These are phyloP conservation scores for Botrytis deweyae DNA, from an alignment of 2,329 filamentous ascomycete genomes.

Conservation along the genomic window DNA sequence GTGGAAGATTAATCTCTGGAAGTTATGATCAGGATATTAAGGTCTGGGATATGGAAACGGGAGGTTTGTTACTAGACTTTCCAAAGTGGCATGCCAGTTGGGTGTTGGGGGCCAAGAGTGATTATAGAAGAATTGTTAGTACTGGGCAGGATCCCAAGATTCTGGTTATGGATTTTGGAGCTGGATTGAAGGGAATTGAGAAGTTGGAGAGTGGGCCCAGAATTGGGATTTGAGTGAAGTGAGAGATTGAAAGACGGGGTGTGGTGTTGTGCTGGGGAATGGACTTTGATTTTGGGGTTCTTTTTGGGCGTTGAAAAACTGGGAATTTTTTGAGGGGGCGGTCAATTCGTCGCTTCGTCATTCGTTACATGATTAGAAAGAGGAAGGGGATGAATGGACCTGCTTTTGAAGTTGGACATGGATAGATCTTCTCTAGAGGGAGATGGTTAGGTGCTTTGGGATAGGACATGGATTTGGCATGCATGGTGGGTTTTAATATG, in stretches of 20 bases:
- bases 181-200: constrained; percentile 56
- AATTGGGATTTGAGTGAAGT: not conserved
- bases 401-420: not conserved
- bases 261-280: not conserved
- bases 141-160: constrained; percentile 93
- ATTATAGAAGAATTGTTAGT: constrained; percentile 91
- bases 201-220: constrained; percentile 14
- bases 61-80: constrained; percentile 76
- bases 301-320: not conserved
- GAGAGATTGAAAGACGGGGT: too few species aligned
- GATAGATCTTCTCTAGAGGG: not conserved
- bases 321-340: not conserved
- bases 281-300: not conserved
- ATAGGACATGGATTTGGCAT: not conserved
- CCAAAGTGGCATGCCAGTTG: constrained; percentile 96
- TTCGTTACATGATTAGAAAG: not conserved
- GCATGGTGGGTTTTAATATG: not conserved
- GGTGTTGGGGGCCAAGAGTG: constrained; percentile 94
- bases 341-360: not conserved
- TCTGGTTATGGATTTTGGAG: constrained; percentile 88
- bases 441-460: not conserved
- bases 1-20: constrained; percentile 82
- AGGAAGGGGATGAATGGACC: not conserved
- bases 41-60: constrained; percentile 84
- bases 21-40: constrained; percentile 96